Percentiles rank a stretch among this genome's conserved stretches.
These are phyloP conservation scores for Gossypium thurberi DNA, from an alignment of 345 rosid species.

Conservation along the genomic window DNA sequence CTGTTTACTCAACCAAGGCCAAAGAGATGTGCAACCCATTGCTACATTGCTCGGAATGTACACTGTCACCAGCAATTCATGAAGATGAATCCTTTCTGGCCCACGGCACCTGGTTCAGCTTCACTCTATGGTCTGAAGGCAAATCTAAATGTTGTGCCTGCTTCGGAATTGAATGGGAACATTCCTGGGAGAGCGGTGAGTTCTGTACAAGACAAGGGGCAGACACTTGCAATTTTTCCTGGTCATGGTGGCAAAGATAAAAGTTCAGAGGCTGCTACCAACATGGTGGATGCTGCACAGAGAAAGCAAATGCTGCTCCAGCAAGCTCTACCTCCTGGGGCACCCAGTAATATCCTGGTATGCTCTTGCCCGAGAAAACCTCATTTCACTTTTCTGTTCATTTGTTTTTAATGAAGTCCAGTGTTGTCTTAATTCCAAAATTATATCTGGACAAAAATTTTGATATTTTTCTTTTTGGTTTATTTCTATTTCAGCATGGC, in stretches of 20 bases:
- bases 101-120: constrained; percentile 70
- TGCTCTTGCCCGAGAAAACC: not conserved
- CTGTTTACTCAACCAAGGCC: constrained; percentile 73
- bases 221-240: constrained; percentile 39
- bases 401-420: not conserved
- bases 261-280: constrained; percentile 45
- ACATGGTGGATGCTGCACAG: constrained; percentile 50
- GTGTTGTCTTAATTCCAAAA: not conserved
- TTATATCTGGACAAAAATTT: not conserved
- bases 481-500: constrained; percentile 45
- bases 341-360: constrained; percentile 75
- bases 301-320: constrained; percentile 83
- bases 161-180: constrained; percentile 61
- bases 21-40: constrained; percentile 92
- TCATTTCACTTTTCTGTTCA: no score
- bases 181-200: constrained; percentile 44
- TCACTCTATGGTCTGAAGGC: constrained; percentile 73
- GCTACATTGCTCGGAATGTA: constrained; percentile 80
- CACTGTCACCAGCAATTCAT: constrained; percentile 63
- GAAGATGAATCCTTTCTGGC: constrained; percentile 90
- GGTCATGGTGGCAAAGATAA: constrained; percentile 45
- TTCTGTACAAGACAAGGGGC: constrained; percentile 54
- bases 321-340: constrained; percentile 75
- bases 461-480: not conserved
- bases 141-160: constrained; percentile 65